Percentiles rank a stretch among this genome's conserved stretches.
phyloP scores from a whole-genome alignment of 2,329 filamentous ascomycete species.

The Aspergillus fumigatiaffinis region DNA sequence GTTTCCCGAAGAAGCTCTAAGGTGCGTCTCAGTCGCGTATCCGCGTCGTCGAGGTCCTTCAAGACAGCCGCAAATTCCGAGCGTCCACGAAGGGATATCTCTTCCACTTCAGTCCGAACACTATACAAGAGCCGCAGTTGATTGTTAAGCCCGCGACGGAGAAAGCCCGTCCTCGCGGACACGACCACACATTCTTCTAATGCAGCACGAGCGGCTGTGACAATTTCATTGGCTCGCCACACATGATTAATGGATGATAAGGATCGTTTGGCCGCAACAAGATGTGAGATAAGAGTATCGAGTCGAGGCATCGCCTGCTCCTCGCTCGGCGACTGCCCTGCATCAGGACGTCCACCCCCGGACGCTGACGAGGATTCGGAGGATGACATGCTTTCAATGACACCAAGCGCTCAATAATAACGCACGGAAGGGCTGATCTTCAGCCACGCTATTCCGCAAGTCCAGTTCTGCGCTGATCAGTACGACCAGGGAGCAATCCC shows the following conservation, averaged over 20 bases:
- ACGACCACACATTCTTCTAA: constrained; percentile 77
- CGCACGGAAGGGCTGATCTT: neutral
- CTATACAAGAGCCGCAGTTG: constrained; percentile 44
- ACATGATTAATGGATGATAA: constrained; percentile 79
- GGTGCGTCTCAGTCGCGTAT: constrained; percentile 54
- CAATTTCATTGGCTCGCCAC: constrained; percentile 80
- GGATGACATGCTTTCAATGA: constrained; percentile 25
- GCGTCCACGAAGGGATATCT: constrained; percentile 39
- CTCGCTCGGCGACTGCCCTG: constrained; percentile 11
- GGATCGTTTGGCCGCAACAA: constrained; percentile 82
- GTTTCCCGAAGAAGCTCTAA: constrained; percentile 55
- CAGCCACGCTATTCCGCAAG: neutral
- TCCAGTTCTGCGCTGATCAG: neutral
- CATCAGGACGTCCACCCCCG: constrained; percentile 10
- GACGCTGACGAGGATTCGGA: constrained; percentile 28
- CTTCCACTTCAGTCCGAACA: constrained; percentile 43
- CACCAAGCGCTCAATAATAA: neutral
- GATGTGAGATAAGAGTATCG: constrained; percentile 76
- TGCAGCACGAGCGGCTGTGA: constrained; percentile 68
- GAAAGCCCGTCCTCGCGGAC: constrained; percentile 64
- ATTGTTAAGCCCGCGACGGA: constrained; percentile 57
- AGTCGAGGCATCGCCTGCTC: constrained; percentile 43
- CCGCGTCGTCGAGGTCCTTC: constrained; percentile 56
- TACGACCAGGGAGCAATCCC: neutral
- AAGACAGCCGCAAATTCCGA: constrained; percentile 48